Evolutionary conservation across 2,329 filamentous ascomycete genomes (phyloP).

Genomic region (Colletotrichum sp.): DNA sequence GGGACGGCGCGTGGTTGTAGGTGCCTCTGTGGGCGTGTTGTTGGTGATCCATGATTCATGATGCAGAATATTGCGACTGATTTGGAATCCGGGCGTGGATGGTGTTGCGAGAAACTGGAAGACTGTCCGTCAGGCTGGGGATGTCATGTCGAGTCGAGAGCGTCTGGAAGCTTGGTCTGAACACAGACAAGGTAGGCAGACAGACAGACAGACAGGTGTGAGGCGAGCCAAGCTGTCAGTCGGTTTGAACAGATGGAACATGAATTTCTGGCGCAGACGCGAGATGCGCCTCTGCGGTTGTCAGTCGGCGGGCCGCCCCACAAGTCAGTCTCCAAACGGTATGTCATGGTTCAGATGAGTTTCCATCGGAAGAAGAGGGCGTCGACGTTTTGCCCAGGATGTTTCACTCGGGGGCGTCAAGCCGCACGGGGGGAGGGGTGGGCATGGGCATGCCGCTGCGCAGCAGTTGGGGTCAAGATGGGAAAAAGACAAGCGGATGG

Average conservation of each 20-base stretch:
- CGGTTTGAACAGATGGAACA: not conserved
- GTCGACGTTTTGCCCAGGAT: not conserved
- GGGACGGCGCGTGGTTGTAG: not conserved
- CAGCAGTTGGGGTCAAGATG: not conserved
- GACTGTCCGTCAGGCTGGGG: not conserved
- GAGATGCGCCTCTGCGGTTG: constrained; percentile 6
- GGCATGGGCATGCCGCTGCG: not conserved
- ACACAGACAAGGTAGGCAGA: not conserved
- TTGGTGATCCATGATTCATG: constrained; percentile 9
- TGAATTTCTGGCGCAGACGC: constrained; percentile 9
- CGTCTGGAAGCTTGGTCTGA: not conserved
- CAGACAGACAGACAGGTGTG: not conserved
- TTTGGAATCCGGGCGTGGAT: constrained; percentile 2
- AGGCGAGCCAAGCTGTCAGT: not conserved
- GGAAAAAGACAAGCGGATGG: not conserved
- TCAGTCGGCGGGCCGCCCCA: not conserved
- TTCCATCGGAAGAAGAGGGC: not conserved
- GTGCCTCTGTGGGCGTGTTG: not conserved
- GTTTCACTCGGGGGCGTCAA: not conserved
- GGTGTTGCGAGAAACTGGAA: not conserved
- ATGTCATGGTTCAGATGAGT: constrained; percentile 4
- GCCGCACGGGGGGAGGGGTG: not conserved
- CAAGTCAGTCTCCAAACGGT: not conserved
- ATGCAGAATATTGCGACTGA: not conserved
- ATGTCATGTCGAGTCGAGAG: not conserved